Base-by-base conservation (phyloP, 306 rosid species). In the Mimosa bimucronata region DNA sequence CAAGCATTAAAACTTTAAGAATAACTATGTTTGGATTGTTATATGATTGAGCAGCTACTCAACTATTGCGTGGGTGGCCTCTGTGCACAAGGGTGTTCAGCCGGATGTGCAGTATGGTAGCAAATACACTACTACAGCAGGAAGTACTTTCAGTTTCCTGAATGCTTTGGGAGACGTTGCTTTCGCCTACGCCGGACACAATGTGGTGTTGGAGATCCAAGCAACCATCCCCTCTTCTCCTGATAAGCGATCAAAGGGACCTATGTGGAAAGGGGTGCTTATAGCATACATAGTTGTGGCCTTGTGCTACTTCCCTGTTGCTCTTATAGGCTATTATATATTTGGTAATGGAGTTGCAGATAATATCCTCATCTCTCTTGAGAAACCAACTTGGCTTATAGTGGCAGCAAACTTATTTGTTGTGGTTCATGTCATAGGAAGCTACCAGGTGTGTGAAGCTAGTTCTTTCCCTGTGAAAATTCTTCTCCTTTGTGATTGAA, bases 281-380 rank as follows among this genome's bases (percentile, higher is more conserved):
- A 73, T 88, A 4, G 92, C 95, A 11, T 91, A 91, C 19, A 84
- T 89, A 21, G 65, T 93, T 1, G 93, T 88, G 3, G 97, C 92
- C 0, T 50, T 90, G 67, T 91, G 97, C 82, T 91, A 93, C 79
- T 91, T 93, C 74, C 98, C 97, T 0, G 97, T 93, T 21, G 97
- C 97, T 30, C 34, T 91, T 34, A 6, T 88, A 14, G 97, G 94
- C 1, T 90, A 74, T 55, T 87, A 84, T 74, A 31, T 86, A 66
- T 91, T 93, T 53, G 94, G 98, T 3, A 87, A 91, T 78, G 14
- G 10, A 0, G 91, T 91, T 71, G 82, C 85, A 0, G 91, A 90
- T 60, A 88, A 91, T 30, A 86, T 93, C 65, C 90, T 93, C 11
- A 62, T 82, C 45, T 80, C 94, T 21, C 72, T 93, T 0, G 77